A percentile compares a stretch with the other conserved stretches of the same genome.
Conservation (phyloP, 306 rosid genomes). For the Vachellia collinsii region DNA sequence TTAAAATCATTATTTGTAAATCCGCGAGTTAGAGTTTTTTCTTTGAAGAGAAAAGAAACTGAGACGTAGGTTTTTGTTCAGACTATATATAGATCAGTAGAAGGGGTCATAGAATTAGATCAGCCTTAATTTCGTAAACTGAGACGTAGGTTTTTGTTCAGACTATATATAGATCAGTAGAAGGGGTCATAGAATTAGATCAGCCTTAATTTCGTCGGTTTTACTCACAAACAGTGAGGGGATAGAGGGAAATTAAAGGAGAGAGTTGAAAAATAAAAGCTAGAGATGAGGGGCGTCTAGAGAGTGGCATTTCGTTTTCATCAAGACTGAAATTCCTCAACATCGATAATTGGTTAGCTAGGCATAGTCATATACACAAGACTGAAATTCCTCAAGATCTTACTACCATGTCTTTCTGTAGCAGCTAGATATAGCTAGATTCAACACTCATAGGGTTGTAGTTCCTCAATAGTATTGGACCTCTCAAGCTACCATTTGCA, state of each 20-base stretch:
- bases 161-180: background rate
- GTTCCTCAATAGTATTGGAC: background rate
- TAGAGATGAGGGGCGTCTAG: background rate
- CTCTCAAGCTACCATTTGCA: conserved; percentile 7
- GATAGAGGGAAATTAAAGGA: background rate
- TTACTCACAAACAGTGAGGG: conserved; percentile 59
- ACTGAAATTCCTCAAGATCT: conserved; percentile 19
- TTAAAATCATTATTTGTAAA: background rate
- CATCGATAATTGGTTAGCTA: conserved; percentile 43
- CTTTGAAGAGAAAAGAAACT: background rate
- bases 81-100: background rate
- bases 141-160: background rate
- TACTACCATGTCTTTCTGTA: background rate
- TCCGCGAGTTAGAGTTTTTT: background rate
- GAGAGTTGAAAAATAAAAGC: conserved; percentile 27
- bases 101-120: background rate
- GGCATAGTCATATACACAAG: conserved; percentile 39
- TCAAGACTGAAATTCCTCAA: conserved; percentile 33
- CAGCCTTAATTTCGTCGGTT: conserved; percentile 52
- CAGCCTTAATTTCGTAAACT: conserved; percentile 43
- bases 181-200: background rate
- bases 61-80: background rate
- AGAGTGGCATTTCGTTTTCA: conserved; percentile 49
- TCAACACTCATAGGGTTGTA: conserved; percentile 22
- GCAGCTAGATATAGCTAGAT: conserved; percentile 23